Evolutionary conservation across 441 rosid genomes (phyloP).

Genomic region (Corymbia calophylla): DNA sequence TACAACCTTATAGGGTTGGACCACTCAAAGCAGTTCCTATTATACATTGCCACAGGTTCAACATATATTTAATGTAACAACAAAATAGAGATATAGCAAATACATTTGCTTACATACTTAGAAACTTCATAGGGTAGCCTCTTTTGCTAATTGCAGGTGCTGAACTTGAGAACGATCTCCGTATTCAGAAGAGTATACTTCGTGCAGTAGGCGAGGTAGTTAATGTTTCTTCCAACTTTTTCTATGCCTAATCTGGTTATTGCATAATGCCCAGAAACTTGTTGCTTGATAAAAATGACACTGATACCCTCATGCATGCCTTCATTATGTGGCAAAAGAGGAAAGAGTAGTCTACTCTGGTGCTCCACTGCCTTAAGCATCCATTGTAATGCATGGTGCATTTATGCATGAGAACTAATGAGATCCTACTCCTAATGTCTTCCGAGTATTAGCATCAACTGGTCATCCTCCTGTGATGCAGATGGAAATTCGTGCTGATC

Average conservation of each 20-base stretch:
- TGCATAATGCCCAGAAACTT: neutral
- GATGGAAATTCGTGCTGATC: constrained; percentile 92
- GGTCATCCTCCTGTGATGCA: constrained; percentile 19
- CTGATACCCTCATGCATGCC: neutral
- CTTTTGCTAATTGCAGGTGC: constrained; percentile 35
- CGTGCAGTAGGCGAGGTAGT: constrained; percentile 84
- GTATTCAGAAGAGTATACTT: constrained; percentile 61
- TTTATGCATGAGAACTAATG: neutral
- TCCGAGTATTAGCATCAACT: constrained; percentile 2
- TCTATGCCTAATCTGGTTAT: neutral
- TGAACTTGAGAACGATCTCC: constrained; percentile 77
- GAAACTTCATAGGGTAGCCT: constrained; percentile 5
- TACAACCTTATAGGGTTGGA: constrained; percentile 80
- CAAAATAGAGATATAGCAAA: neutral
- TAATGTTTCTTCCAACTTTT: neutral
- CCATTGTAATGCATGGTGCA: neutral
- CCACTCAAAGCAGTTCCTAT: constrained; percentile 58
- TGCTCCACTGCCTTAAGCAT: neutral
- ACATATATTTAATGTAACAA: neutral
- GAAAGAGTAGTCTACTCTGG: neutral
- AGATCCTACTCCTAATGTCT: neutral
- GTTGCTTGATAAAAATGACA: neutral
- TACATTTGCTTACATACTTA: neutral
- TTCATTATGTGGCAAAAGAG: neutral
- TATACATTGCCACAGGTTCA: constrained; percentile 78